Percentiles rank a stretch among this genome's conserved stretches.
Conservation (phyloP, 495 filamentous ascomycete genomes). For the Penicillium coffeae region DNA sequence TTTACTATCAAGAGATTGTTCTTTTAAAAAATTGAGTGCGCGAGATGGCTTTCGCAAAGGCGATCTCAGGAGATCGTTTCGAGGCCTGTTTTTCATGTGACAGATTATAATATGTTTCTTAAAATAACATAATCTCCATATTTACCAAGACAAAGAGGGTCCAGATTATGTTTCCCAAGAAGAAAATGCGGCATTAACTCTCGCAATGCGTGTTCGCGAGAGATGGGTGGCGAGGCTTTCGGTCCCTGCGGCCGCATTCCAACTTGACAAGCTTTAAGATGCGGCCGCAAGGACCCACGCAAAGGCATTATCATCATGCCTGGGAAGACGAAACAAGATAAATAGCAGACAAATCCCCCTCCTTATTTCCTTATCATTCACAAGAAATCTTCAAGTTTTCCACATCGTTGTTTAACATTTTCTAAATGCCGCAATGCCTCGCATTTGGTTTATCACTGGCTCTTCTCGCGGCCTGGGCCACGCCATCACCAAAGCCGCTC, state of each 20-base stretch:
- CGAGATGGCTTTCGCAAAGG: no score
- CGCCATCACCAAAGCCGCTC: conserved; percentile 38
- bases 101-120: no score
- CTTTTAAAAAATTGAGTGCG: no score
- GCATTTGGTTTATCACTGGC: conserved; percentile 47
- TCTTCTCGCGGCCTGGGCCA: conserved; percentile 48
- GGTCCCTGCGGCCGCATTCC: neutral
- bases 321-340: neutral
- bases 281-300: neutral
- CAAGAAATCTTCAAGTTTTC: neutral
- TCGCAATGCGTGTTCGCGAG: no score
- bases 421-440: neutral
- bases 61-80: no score
- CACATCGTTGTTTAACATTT: neutral
- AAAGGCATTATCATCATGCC: neutral
- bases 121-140: no score
- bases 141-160: no score
- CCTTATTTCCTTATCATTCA: neutral
- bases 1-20: no score
- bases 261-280: neutral
- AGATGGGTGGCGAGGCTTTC: neutral
- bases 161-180: no score
- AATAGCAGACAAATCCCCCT: neutral
- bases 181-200: no score
- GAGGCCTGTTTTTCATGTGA: no score